Base-by-base conservation (phyloP, 441 rosid species). In the Lepidium campestre region DNA sequence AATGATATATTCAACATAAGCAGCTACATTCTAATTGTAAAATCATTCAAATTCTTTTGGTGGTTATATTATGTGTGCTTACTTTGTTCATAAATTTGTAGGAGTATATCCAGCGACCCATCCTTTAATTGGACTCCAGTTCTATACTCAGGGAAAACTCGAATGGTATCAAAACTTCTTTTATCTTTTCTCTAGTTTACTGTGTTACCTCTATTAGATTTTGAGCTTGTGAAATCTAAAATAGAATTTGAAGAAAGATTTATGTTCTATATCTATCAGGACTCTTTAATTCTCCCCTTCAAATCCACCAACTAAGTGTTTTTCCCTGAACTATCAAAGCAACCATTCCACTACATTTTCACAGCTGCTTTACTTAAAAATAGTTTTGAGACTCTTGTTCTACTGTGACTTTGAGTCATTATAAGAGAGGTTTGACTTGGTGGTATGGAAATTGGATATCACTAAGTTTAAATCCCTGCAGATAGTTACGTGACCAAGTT, bases 111-210 rank as follows among this genome's bases (percentile, higher is more conserved):
- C 87, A 47, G 77, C 77, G 59, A 79, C 73, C 34, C 96, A 93
- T 83, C 99, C 99, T 36, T 78, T 89, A 81, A 84, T 84, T 46
- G 97, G 99, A 68, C 73, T 89, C 73, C 96, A 87, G 65, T 89
- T 84, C 55, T 89, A 91, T 70, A 84, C 88, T 52, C 75, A 89
- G 34, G 99, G 96, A 70, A 93, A 91, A 72, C 87, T 93, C 34
- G 97, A 93, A 76, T 91, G 96, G 97, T 94, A 68, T 19, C 11
- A 18, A 32, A 68, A 19, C 15, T n/a, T 62, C 49, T 29, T 60
- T 10, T 7, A 35, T 57, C n/a, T 32, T 55, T 34, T 14, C 36
- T 41, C 29, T 60, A 3, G 14, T 47, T 45, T 36, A 54, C 25
- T 32, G 50, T 54, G 18, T 25, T 55, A 35, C 20, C 19, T 70